A percentile compares a stretch with the other conserved stretches of the same genome.
Conservation (phyloP, 208 protist species). For the Jaenimonas drosophilae region DNA sequence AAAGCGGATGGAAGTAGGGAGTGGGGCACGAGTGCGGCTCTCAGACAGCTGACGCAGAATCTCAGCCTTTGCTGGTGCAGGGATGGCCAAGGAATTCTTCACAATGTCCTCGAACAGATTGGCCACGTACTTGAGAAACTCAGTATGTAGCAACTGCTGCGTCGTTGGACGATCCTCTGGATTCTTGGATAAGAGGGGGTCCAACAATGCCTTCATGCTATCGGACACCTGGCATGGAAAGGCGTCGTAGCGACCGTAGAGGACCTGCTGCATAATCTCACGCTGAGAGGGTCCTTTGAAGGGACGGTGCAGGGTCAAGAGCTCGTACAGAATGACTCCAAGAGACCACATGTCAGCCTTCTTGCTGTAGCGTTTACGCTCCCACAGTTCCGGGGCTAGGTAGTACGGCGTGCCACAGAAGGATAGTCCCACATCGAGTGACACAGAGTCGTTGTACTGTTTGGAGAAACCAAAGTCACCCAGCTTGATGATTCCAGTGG, state of each 20-base stretch:
- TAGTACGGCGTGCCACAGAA: conserved; percentile 92
- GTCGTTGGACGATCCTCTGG: conserved; percentile 54
- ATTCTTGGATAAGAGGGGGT: conserved; percentile 59
- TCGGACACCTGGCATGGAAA: conserved; percentile 58
- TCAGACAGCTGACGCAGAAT: conserved; percentile 64
- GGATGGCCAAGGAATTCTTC: conserved; percentile 64
- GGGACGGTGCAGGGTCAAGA: conserved; percentile 76
- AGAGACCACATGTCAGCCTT: conserved; percentile 92
- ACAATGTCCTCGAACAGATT: conserved; percentile 86
- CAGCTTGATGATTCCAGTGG: conserved; percentile 83
- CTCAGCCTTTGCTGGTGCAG: conserved; percentile 36
- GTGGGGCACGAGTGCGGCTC: conserved; percentile 21
- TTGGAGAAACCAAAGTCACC: conserved; percentile 85
- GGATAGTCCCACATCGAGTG: conserved; percentile 56
- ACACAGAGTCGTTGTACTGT: conserved; percentile 77
- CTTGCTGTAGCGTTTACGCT: conserved; percentile 89
- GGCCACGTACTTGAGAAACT: conserved; percentile 86
- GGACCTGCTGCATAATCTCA: conserved; percentile 79
- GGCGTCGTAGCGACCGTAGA: conserved; percentile 68
- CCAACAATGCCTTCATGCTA: conserved; percentile 58
- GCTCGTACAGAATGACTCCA: conserved; percentile 82
- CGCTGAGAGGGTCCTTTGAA: conserved; percentile 76
- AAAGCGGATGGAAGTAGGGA: conserved; percentile 40
- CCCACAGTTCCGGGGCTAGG: conserved; percentile 90
- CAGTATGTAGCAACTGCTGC: conserved; percentile 62